phyloP scores from a whole-genome alignment of 352 stramenopile genomes.

The Peronosclerospora sorghi region DNA sequence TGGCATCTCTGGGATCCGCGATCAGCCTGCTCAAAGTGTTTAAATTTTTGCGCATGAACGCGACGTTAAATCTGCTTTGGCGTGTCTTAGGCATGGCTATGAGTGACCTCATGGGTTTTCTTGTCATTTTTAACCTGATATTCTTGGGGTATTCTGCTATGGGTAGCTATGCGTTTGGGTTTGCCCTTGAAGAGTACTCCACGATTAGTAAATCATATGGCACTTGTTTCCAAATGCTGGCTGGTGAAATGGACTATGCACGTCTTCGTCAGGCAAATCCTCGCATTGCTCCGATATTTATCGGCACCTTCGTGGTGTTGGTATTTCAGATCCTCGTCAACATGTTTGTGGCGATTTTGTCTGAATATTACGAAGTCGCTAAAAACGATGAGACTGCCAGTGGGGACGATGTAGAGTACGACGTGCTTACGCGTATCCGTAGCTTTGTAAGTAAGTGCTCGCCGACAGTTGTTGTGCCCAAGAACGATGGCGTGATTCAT shows the following conservation, averaged over 20 bases:
- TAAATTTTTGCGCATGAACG: slow-evolving; percentile 86
- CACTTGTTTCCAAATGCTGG: slow-evolving; percentile 84
- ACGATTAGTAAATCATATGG: slow-evolving; percentile 72
- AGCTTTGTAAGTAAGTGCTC: slow-evolving; percentile 68
- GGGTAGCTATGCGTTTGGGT: slow-evolving; percentile 77
- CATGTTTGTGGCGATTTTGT: slow-evolving; percentile 86
- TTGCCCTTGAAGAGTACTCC: slow-evolving; percentile 73
- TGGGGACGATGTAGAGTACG: slow-evolving; percentile 73
- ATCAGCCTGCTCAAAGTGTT: slow-evolving; percentile 83
- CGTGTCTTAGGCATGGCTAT: slow-evolving; percentile 74
- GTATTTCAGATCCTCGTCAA: slow-evolving; percentile 84
- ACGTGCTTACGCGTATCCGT: slow-evolving; percentile 68
- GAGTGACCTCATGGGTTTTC: slow-evolving; percentile 77
- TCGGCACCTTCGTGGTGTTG: slow-evolving; percentile 77
- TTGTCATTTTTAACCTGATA: slow-evolving; percentile 85
- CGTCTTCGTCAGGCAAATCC: slow-evolving; percentile 72
- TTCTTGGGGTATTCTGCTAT: slow-evolving; percentile 81
- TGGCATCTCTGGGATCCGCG: slow-evolving; percentile 57
- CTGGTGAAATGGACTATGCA: slow-evolving; percentile 71
- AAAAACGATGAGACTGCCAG: slow-evolving; percentile 64
- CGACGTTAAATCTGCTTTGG: slow-evolving; percentile 80
- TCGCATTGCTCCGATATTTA: slow-evolving; percentile 65
- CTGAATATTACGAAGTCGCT: slow-evolving; percentile 77
- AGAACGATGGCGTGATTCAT: slow-evolving; percentile 67
- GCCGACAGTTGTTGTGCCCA: slow-evolving; percentile 61